These are phyloP conservation scores for Olyra latifolia DNA, from an alignment of 176 grass and related monocot genomes.

Conservation along the genomic window DNA sequence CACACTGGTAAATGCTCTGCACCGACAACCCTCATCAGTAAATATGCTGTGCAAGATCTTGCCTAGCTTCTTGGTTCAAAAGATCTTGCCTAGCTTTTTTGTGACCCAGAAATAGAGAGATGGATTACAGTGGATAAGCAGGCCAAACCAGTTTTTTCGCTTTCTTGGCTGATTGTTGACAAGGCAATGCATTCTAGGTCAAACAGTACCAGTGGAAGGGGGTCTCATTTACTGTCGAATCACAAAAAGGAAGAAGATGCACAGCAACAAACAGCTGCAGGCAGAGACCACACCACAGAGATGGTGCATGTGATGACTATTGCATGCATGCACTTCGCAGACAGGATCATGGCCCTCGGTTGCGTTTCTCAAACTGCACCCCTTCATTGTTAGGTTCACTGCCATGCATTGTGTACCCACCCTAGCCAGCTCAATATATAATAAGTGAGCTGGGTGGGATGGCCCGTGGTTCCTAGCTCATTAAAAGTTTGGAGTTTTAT, in stretches of 20 bases:
- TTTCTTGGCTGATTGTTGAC: not conserved
- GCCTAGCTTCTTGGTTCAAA: not conserved
- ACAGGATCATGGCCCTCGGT: conserved; percentile 24
- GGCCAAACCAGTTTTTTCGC: not conserved
- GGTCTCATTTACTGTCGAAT: conserved; percentile 29
- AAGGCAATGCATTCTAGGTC: conserved; percentile 20
- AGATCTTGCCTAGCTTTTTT: not conserved
- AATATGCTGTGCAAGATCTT: not conserved
- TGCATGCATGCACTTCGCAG: conserved; percentile 11
- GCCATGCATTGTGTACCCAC: not conserved
- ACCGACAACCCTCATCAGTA: conserved; percentile 22
- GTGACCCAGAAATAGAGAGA: not conserved
- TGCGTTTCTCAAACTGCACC: not conserved
- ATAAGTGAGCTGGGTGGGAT: not conserved
- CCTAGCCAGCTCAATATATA: not conserved
- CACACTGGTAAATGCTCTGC: not conserved
- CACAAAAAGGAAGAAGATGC: conserved; percentile 8
- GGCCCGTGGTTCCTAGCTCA: not conserved
- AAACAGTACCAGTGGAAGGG: not conserved
- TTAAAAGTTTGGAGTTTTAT: not conserved
- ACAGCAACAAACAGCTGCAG: conserved; percentile 5
- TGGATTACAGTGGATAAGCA: not conserved
- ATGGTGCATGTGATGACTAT: conserved; percentile 10
- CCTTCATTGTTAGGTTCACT: conserved; percentile 13
- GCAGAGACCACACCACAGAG: conserved; percentile 27